These are phyloP conservation scores for Galerina sulciceps DNA, from an alignment of 768 basidiomycete genomes.

Conservation along the genomic window DNA sequence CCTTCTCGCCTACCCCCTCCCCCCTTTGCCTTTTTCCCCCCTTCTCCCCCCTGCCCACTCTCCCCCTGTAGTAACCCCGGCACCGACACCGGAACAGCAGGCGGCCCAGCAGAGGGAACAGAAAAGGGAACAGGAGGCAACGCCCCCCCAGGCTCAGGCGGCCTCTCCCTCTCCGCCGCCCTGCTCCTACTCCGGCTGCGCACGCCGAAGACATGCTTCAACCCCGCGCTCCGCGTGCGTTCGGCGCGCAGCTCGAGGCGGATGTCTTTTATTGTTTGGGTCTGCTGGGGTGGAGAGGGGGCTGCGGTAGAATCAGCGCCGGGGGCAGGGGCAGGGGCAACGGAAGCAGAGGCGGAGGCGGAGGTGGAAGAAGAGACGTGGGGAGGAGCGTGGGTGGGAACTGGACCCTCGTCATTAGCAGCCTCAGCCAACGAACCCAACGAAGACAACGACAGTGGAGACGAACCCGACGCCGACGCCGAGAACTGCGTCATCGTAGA, in stretches of 20 bases:
- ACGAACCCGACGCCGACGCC: no score
- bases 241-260: constrained; percentile 26
- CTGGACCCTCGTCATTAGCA: background rate
- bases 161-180: background rate
- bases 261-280: constrained; percentile 27
- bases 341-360: background rate
- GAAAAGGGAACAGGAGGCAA: constrained; percentile 13
- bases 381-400: background rate
- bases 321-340: background rate
- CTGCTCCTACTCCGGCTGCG: constrained; percentile 10
- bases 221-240: constrained; percentile 27
- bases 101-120: no score
- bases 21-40: background rate
- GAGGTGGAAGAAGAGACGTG: background rate
- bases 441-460: no score
- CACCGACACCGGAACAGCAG: no score
- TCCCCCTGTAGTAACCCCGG: no score
- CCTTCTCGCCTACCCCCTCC: background rate
- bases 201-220: constrained; percentile 23
- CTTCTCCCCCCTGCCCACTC: background rate
- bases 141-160: constrained; percentile 6
- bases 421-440: no score
- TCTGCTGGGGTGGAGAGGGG: no score
- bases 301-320: no score
- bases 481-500: constrained; percentile 14